Evolutionary conservation across 2,329 filamentous ascomycete genomes (phyloP), one percentile per base, ranked within the genome.

Genomic region (Colletotrichum simmondsii): DNA sequence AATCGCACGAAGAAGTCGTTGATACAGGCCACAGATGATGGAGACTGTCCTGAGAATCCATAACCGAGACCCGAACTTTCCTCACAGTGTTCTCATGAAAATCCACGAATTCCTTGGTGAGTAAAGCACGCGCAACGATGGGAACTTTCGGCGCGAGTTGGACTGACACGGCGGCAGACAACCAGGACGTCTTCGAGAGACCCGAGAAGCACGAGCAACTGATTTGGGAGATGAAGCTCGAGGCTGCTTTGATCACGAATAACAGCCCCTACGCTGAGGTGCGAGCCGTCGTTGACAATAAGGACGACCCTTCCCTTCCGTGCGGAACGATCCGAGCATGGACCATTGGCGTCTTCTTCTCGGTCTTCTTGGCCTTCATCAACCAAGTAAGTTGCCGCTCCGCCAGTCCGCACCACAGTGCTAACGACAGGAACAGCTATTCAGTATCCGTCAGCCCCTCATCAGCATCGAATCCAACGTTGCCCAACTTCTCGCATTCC

Each of bases 191-290:
- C 37, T 81, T 83, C 65, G 76, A 78, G 65, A 80, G 85, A 32
- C 86, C 86, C 22, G 84, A 87, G 53, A 84, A 86, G 75, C 81
- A 89, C 73, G 81, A 84, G 71, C 81, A 85, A 12, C 77, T 88
- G 26, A 87, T 89, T 59, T 82, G 85, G 65, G 86, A 88, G 79
- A 89, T 89, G 85, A 89, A 88, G 77, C 80, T 89, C 26, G 87
- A 89, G 78, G 86, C 87, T 1, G 87, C 87, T 3, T 81, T 89
- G 69, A 87, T 89, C 73, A 87, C 84, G 60, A 87, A 87, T 75
- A 87, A 89, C 77, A 89, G 87, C 58, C 89, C 89, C 3, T 91
- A 90, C 75, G 85, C 88, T 70, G 88, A 90, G 77, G 87, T 89
- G 30, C 86, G 88, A 63, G 86, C 88, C 46, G 87, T 89, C 2